Base-by-base conservation (phyloP, 1,139 yeast species). In the Kodamaea derodonti region DNA sequence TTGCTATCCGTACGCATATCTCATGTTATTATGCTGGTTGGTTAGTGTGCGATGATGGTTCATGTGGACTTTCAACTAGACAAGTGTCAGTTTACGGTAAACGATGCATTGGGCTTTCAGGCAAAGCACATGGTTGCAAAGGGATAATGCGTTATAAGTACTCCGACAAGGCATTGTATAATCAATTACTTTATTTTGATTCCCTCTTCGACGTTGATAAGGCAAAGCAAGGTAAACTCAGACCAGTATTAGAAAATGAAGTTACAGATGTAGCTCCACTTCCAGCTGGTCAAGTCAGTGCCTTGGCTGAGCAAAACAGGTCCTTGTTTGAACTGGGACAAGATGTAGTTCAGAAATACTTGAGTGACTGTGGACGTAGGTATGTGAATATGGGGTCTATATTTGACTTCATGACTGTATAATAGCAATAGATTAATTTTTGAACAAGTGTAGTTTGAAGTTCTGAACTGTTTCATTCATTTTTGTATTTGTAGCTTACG, bases 61-160 rank as follows among this genome's bases (percentile, higher is more conserved):
- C 94, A 1, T 94, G 99, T 65, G 88, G 85, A 7, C 68, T 77
- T 36, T 70, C 73, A 14, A 90, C 97, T 0, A 72, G 97, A 42
- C 95, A 90, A 52, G 73, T 92, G 16, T 80, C 92, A 11, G 97
- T 90, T 3, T 88, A 86, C 51, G 97, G 97, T 40, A 80, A 79
- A 48, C 72, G 94, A 47, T 92, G 98, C 61, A 70, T 88, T 39
- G 83, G 84, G 34, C 58, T 58, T 40, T 72, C 72, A 45, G 86
- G 86, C 6, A 69, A 65, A 32, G 79, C 80, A 1, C 71, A 66
- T 46, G 80, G 79, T 20, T 92, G 97, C 56, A 81, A 83, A 46
- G 98, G 98, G 22, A 74, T 84, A 15, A 84, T 90, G 88, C 65
- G 77, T 38, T 85, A 80, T 59, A 75, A 73, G 42, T 92, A 86